Conservation (phyloP, 2,329 filamentous ascomycete species). For the Pseudogymnoascus sp. region DNA sequence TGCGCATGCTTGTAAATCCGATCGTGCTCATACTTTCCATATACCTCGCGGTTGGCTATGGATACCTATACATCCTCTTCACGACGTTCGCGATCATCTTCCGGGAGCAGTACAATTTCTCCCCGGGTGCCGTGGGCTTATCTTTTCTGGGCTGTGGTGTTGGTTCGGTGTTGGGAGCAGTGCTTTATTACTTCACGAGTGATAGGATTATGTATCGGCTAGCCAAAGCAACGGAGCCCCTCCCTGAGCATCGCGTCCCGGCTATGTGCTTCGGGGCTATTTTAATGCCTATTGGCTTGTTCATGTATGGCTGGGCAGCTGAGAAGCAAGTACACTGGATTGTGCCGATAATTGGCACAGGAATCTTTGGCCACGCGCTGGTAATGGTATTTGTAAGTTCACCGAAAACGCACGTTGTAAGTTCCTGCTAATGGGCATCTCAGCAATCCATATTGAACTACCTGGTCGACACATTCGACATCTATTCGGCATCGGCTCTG, state of each 20-base stretch:
- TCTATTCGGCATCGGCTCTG: slow-evolving; percentile 40
- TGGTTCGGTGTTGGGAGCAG: slow-evolving; percentile 31
- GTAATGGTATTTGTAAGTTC: slow-evolving; percentile 35
- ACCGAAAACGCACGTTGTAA: slow-evolving; percentile 16
- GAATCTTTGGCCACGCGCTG: slow-evolving; percentile 43
- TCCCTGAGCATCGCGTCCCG: slow-evolving; percentile 42
- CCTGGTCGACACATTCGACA: slow-evolving; percentile 37
- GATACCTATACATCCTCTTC: slow-evolving; percentile 25
- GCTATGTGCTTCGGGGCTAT: slow-evolving; percentile 47
- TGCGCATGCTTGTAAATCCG: background rate
- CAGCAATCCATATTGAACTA: slow-evolving; percentile 36
- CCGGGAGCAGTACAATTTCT: slow-evolving; percentile 34
- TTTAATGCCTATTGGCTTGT: slow-evolving; percentile 44
- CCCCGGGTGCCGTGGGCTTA: slow-evolving; percentile 35
- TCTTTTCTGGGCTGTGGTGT: slow-evolving; percentile 39
- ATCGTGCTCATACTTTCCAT: slow-evolving; percentile 14
- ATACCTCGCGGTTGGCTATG: slow-evolving; percentile 20
- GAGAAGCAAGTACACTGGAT: slow-evolving; percentile 48
- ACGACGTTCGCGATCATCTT: slow-evolving; percentile 26
- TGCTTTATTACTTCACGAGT: slow-evolving; percentile 17
- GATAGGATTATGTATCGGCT: slow-evolving; percentile 12
- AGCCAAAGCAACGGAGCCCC: background rate
- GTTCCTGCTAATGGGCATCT: background rate
- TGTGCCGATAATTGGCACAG: slow-evolving; percentile 49
- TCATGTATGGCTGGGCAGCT: slow-evolving; percentile 52